Percentiles rank a stretch among this genome's conserved stretches.
Conservation (phyloP, 2,329 filamentous ascomycete species). For the Chrysoporthe deuterocubensis region DNA sequence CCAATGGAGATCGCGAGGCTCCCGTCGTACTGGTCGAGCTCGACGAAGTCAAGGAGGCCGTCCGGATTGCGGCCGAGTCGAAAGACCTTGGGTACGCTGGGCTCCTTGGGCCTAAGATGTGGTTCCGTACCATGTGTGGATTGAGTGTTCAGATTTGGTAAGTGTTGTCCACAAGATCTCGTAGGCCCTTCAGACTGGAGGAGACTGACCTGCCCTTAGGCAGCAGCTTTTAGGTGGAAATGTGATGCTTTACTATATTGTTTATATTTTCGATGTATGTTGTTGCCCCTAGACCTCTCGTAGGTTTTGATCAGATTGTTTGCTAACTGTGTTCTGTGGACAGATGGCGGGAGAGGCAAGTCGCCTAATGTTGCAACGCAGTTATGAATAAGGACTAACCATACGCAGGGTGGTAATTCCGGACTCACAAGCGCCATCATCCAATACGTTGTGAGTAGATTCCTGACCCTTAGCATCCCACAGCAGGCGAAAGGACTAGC, state of each 20-base stretch:
- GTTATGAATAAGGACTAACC: not conserved
- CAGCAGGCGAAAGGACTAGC: not conserved
- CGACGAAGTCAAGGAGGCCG: conserved; percentile 39
- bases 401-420: conserved; percentile 30
- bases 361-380: not conserved
- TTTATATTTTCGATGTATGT: conserved; percentile 58
- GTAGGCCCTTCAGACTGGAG: not conserved
- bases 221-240: conserved; percentile 62
- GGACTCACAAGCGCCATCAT: conserved; percentile 56
- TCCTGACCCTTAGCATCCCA: not conserved
- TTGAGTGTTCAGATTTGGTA: conserved; percentile 55
- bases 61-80: conserved; percentile 42
- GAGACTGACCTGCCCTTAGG: conserved; percentile 33
- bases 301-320: not conserved
- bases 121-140: conserved; percentile 56
- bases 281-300: conserved; percentile 32
- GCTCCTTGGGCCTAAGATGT: conserved; percentile 51
- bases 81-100: conserved; percentile 45
- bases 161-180: not conserved
- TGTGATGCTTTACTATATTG: conserved; percentile 63
- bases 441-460: conserved; percentile 47
- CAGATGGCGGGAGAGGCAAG: conserved; percentile 26
- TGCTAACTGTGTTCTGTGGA: not conserved
- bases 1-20: conserved; percentile 57
- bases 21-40: conserved; percentile 43